Conservation (phyloP, 1,284 basidiomycete species). For the Ustilago shanxiensis region DNA sequence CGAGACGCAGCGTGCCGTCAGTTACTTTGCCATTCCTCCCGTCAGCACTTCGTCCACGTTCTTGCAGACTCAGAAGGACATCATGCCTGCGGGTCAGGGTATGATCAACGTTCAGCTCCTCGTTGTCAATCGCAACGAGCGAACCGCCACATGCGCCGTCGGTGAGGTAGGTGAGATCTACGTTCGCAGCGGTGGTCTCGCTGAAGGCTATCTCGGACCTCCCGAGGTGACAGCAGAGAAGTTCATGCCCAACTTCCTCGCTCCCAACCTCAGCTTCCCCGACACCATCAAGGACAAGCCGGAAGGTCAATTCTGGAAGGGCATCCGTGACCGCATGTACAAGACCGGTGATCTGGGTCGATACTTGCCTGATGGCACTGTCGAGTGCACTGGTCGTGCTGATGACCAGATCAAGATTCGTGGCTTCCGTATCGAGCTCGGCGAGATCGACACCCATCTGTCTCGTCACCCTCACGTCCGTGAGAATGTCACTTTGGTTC, state of each 20-base stretch:
- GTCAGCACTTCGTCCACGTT: constrained; percentile 88
- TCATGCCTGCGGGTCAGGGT: constrained; percentile 96
- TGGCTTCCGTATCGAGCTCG: constrained; percentile 98
- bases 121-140: constrained; percentile 93
- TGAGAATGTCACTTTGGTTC: constrained; percentile 96
- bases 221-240: constrained; percentile 81
- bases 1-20: constrained; percentile 98
- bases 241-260: constrained; percentile 69
- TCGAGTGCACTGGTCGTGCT: constrained; percentile 96
- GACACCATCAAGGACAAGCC: constrained; percentile 64
- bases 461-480: constrained; percentile 92
- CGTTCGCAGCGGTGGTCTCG: constrained; percentile 93
- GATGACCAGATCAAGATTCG: constrained; percentile 99
- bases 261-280: constrained; percentile 55
- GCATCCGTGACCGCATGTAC: constrained; percentile 98
- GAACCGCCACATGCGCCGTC: constrained; percentile 87
- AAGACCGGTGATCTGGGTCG: constrained; percentile 95
- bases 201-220: constrained; percentile 91
- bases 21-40: constrained; percentile 93
- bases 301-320: constrained; percentile 79
- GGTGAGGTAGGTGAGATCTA: constrained; percentile 99
- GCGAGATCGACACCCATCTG: constrained; percentile 97
- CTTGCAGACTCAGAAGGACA: constrained; percentile 93
- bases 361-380: constrained; percentile 90
- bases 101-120: constrained; percentile 99